Conservation (phyloP, 2,329 filamentous ascomycete species). For the Colletotrichum salicis region DNA sequence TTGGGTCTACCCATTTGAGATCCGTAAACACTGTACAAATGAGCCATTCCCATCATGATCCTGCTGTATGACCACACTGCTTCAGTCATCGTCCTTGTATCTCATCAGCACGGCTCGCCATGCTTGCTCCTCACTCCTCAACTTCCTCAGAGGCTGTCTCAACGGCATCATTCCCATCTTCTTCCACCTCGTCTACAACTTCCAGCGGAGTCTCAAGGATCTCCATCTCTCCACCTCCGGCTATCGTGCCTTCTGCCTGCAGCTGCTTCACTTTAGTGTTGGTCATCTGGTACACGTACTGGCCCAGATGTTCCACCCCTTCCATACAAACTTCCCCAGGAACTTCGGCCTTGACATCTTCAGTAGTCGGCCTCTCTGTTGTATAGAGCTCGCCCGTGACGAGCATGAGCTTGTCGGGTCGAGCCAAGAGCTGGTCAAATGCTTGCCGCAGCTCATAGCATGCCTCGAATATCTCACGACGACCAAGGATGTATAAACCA, state of each 20-base stretch:
- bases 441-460: conserved; percentile 89
- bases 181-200: conserved; percentile 38
- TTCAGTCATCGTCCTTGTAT: neutral
- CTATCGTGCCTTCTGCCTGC: conserved; percentile 46
- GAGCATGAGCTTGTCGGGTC: conserved; percentile 84
- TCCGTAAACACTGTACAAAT: neutral
- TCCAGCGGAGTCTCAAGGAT: conserved; percentile 41
- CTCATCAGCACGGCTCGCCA: neutral
- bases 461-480: conserved; percentile 86
- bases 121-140: conserved; percentile 40
- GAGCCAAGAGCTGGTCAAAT: conserved; percentile 80
- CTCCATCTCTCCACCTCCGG: conserved; percentile 39
- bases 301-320: conserved; percentile 90
- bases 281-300: conserved; percentile 98
- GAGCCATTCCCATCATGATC: neutral
- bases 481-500: conserved; percentile 91
- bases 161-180: conserved; percentile 37
- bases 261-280: conserved; percentile 66
- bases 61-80: neutral
- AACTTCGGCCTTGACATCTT: conserved; percentile 60
- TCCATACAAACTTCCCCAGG: conserved; percentile 80
- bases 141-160: conserved; percentile 43
- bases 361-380: conserved; percentile 62
- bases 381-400: conserved; percentile 90
- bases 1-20: neutral